These are phyloP conservation scores for Auriscalpium orientale DNA, from an alignment of 768 basidiomycete species.

Conservation along the genomic window DNA sequence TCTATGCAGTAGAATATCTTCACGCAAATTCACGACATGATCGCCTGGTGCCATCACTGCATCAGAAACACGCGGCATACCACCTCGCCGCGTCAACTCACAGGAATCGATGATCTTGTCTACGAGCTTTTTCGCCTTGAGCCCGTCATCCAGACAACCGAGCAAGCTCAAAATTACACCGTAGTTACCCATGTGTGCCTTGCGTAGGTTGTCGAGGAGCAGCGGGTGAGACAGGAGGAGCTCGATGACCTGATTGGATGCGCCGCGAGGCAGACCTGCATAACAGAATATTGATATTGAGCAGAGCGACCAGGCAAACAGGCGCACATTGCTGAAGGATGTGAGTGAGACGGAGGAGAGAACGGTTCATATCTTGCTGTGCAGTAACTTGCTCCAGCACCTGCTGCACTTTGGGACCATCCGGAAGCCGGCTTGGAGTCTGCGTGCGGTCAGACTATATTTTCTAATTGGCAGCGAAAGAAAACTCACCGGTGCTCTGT, in stretches of 20 bases:
- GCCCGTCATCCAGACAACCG: constrained; percentile 86
- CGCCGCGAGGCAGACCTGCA: constrained; percentile 54
- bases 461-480: background rate
- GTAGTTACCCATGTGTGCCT: constrained; percentile 89
- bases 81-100: constrained; percentile 14
- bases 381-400: constrained; percentile 68
- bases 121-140: constrained; percentile 80
- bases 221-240: constrained; percentile 74
- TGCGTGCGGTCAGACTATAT: background rate
- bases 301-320: background rate
- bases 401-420: constrained; percentile 52
- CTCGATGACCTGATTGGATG: constrained; percentile 75
- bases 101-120: constrained; percentile 85
- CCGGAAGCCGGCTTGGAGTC: constrained; percentile 27
- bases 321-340: constrained; percentile 69
- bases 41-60: constrained; percentile 46
- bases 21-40: constrained; percentile 86
- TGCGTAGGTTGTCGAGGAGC: constrained; percentile 79
- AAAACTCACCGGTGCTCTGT: constrained; percentile 10
- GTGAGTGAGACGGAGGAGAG: constrained; percentile 70
- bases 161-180: constrained; percentile 85
- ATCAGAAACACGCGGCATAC: no score
- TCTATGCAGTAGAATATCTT: constrained; percentile 78
- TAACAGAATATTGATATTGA: background rate
- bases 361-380: constrained; percentile 73